These are phyloP conservation scores for Nepenthes gracilis DNA, from an alignment of 148 eudicot species.

Conservation along the genomic window DNA sequence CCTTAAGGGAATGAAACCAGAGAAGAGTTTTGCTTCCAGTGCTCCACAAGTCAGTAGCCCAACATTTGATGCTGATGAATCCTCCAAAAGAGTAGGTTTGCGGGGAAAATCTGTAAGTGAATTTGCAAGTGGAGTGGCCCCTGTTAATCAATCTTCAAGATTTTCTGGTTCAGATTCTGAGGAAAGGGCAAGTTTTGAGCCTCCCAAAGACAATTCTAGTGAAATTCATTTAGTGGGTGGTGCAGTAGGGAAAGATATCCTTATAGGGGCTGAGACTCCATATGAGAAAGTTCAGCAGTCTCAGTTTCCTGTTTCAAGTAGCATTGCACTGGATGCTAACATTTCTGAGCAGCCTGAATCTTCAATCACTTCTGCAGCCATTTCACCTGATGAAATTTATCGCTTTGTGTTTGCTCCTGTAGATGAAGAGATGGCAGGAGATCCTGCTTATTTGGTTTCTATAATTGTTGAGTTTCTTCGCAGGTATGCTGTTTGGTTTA, in stretches of 20 bases:
- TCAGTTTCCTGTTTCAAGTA: conserved; percentile 31
- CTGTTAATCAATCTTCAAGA: conserved; percentile 19
- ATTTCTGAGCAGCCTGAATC: conserved; percentile 39
- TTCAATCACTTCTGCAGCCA: conserved; percentile 68
- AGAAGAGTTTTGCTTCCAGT: conserved; percentile 39
- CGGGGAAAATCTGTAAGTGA: conserved; percentile 37
- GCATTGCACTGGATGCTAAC: conserved; percentile 27
- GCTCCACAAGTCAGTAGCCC: conserved; percentile 22
- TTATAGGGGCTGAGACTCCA: conserved; percentile 20
- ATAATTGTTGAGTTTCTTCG: conserved; percentile 78
- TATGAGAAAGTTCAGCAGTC: conserved; percentile 24
- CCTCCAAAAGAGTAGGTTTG: conserved; percentile 20
- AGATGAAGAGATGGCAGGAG: conserved; percentile 81
- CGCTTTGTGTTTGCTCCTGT: conserved; percentile 61
- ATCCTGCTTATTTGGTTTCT: conserved; percentile 66
- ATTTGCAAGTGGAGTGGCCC: conserved; percentile 18
- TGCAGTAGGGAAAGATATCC: conserved; percentile 14
- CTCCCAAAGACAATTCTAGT: conserved; percentile 6
- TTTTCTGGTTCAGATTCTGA: conserved; percentile 52
- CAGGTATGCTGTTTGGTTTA: conserved; percentile 32
- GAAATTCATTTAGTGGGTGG: conserved; percentile 15
- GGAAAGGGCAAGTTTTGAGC: conserved; percentile 22
- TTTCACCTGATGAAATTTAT: conserved; percentile 76
- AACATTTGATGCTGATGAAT: conserved; percentile 22
- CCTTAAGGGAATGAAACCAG: conserved; percentile 42